Evolutionary conservation across 768 basidiomycete genomes (phyloP), one percentile per base, ranked within the genome.

Genomic region (Termitomyces sp.): DNA sequence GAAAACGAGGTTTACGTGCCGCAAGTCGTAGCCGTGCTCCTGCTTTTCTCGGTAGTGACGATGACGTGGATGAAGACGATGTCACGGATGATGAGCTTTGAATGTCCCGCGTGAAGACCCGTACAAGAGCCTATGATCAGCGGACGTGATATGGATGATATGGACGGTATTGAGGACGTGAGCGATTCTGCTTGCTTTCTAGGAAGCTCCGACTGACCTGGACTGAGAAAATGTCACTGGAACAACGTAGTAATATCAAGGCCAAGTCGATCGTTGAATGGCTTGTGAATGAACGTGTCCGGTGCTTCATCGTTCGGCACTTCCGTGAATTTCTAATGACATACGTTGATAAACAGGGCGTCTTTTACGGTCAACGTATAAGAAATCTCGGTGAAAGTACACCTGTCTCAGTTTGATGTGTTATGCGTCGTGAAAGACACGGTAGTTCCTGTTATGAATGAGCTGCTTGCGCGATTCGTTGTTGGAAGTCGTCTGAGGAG

Each of bases 381-480:
- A 87, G 90, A 48, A 86, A 87, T 65, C 82, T 99, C 33, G 97
- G 97, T 70, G 96, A 98, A 84, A 87, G 96, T 97, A 61, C 64
- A 72, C 68, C 71, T 99, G 68, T 98, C 95, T 15, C 92, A 97
- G 37, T 99, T 99, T 72, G 97, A 99, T 72, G 92, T 98, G 18
- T 77, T 98, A 44, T 98, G 95, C 68, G 97, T 99, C 15, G 97
- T 99, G 41, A 98, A 97, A 73, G 97, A 99, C 69, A 87, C 87
- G 13, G 96, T 94, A n/a, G 97, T 98, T 71, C 97, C 97, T 1
- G 91, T 97, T 28, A 86, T 92, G 77, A 97, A 99, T 69, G 97
- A 99, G 71, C 79, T 98, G 66, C 80, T 99, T 34, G 97, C 97
- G 31, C 84, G 91, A 55, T 98, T 98, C 69, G 97, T 98, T n/a